Conservation (phyloP, 2,329 filamentous ascomycete genomes). For the Xylaria sp. region DNA sequence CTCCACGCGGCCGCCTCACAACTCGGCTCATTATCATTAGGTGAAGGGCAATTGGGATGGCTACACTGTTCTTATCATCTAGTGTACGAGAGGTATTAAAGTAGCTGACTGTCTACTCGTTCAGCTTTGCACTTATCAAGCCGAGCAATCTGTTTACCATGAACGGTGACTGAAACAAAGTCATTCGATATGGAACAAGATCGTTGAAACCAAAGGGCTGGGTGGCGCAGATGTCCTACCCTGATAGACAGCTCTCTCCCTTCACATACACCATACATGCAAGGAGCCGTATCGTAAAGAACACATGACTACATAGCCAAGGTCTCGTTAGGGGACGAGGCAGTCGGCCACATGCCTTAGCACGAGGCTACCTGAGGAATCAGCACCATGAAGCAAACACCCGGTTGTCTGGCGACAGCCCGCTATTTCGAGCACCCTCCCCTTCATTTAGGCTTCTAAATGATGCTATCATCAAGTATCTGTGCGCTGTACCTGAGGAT, state of each 20-base stretch:
- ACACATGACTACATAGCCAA: background rate
- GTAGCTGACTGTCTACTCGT: constrained; percentile 14
- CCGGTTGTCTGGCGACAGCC: background rate
- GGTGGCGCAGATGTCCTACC: background rate
- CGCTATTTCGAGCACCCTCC: background rate
- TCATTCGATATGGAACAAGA: background rate
- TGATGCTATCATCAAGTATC: background rate
- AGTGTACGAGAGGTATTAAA: constrained; percentile 2
- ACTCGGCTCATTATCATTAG: background rate
- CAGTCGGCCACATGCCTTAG: constrained; percentile 29
- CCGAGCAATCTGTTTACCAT: background rate
- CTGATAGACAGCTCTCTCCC: background rate
- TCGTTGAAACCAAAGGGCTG: background rate
- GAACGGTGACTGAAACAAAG: background rate
- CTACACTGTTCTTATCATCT: background rate
- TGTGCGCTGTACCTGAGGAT: constrained; percentile 12
- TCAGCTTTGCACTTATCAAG: constrained; percentile 13
- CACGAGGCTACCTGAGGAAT: constrained; percentile 25
- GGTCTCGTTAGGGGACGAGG: background rate
- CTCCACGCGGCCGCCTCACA: background rate
- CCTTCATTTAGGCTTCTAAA: background rate
- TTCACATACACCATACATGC: background rate
- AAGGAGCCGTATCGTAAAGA: constrained; percentile 9
- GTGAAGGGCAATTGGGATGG: background rate
- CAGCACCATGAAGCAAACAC: constrained; percentile 22